phyloP scores from a whole-genome alignment of 2,329 filamentous ascomycete species.

The Aspergillus vadensis region DNA sequence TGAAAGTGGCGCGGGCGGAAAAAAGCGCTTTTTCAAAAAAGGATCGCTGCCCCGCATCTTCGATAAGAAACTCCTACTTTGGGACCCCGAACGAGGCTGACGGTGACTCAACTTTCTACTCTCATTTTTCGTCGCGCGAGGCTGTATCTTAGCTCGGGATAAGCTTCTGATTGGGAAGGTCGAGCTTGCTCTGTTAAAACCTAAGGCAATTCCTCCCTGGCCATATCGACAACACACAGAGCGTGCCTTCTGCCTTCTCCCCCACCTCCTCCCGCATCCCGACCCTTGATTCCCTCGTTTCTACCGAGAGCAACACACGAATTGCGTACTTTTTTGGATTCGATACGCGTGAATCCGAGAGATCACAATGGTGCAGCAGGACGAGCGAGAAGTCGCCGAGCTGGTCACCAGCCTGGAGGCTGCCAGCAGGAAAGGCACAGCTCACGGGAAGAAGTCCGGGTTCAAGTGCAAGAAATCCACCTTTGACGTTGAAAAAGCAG shows the following conservation, averaged over 20 bases:
- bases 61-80: slow-evolving; percentile 9
- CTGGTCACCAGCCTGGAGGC: slow-evolving; percentile 67
- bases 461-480: slow-evolving; percentile 80
- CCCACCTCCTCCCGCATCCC: too few species aligned
- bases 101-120: neutral
- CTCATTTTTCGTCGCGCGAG: neutral
- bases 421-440: slow-evolving; percentile 50
- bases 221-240: too few species aligned
- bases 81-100: neutral
- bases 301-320: neutral
- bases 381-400: slow-evolving; percentile 65
- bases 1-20: slow-evolving; percentile 14
- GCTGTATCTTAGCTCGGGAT: neutral
- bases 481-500: slow-evolving; percentile 67
- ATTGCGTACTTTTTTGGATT: neutral
- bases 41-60: slow-evolving; percentile 17
- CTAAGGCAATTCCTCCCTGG: neutral
- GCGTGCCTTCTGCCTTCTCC: too few species aligned
- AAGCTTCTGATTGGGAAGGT: neutral
- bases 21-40: neutral
- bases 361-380: slow-evolving; percentile 64
- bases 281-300: too few species aligned
- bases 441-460: slow-evolving; percentile 50
- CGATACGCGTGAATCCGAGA: neutral
- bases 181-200: neutral